Conservation (phyloP, 306 rosid species). For the Abrus pulchellus region DNA sequence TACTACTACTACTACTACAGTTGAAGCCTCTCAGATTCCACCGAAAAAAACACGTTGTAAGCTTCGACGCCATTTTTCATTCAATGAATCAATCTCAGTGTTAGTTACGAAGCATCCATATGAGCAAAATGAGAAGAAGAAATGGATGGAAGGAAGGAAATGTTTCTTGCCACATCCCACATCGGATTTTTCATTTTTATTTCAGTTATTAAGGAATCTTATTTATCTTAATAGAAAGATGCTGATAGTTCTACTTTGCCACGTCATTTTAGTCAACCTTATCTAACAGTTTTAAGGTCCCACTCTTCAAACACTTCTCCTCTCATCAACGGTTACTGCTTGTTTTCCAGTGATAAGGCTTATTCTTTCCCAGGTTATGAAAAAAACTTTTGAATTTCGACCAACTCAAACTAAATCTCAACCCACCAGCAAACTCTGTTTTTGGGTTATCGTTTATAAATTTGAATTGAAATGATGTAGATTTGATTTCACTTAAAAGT, state of each 20-base stretch:
- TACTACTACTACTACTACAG: conserved; percentile 30
- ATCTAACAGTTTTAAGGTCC: too few relatives aligned
- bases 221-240: not conserved
- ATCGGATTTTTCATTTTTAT: not conserved
- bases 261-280: conserved; percentile 21
- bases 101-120: not conserved
- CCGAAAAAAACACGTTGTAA: conserved; percentile 67
- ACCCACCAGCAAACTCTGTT: too few relatives aligned
- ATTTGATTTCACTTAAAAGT: too few relatives aligned
- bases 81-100: not conserved
- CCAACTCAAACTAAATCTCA: not conserved
- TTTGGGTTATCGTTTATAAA: too few relatives aligned
- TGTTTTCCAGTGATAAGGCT: too few relatives aligned
- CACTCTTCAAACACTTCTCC: too few relatives aligned
- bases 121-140: not conserved
- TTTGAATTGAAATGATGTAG: too few relatives aligned
- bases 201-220: not conserved
- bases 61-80: conserved; percentile 64
- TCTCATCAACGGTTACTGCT: too few relatives aligned
- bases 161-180: not conserved
- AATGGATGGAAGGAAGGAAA: not conserved
- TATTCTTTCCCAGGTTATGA: not conserved
- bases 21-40: conserved; percentile 56
- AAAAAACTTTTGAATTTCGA: not conserved
- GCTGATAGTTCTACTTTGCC: not conserved